Percentiles rank a stretch among this genome's conserved stretches.
These are phyloP conservation scores for Metschnikowia reukaufii DNA, from an alignment of 805 yeast species.

Conservation along the genomic window DNA sequence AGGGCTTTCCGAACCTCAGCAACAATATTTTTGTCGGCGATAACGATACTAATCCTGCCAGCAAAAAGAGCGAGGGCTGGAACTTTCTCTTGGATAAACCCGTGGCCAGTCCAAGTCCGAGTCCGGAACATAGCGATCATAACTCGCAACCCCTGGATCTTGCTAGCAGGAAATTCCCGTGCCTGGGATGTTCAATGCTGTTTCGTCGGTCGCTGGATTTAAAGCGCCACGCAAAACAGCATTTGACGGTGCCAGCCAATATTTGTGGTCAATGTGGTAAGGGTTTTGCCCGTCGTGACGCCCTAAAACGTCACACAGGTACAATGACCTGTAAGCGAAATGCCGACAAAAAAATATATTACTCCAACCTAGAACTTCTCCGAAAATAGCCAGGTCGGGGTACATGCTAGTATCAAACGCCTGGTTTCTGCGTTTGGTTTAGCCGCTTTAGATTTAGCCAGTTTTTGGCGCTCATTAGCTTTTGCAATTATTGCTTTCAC, in stretches of 20 bases:
- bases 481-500: neutral
- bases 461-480: neutral
- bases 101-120: constrained; percentile 2
- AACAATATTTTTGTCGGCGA: constrained; percentile 36
- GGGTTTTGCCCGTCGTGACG: constrained; percentile 83
- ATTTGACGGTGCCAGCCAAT: constrained; percentile 68
- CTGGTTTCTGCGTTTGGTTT: too few relatives aligned
- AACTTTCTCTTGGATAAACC: constrained; percentile 27
- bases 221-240: constrained; percentile 75
- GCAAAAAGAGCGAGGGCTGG: constrained; percentile 31
- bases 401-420: constrained; percentile 3
- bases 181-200: constrained; percentile 59
- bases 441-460: too few relatives aligned
- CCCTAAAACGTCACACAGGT: constrained; percentile 71
- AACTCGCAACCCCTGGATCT: neutral
- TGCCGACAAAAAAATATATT: constrained; percentile 50
- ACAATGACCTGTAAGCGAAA: constrained; percentile 76
- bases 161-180: constrained; percentile 45
- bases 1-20: constrained; percentile 44
- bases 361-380: constrained; percentile 31
- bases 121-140: constrained; percentile 3
- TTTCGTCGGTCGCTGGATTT: constrained; percentile 70
- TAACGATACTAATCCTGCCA: constrained; percentile 7
- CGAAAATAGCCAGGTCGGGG: constrained; percentile 4
- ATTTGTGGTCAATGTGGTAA: constrained; percentile 75